phyloP scores from a whole-genome alignment of 192 early-diverging fungal genomes.

The Backusella sp. region DNA sequence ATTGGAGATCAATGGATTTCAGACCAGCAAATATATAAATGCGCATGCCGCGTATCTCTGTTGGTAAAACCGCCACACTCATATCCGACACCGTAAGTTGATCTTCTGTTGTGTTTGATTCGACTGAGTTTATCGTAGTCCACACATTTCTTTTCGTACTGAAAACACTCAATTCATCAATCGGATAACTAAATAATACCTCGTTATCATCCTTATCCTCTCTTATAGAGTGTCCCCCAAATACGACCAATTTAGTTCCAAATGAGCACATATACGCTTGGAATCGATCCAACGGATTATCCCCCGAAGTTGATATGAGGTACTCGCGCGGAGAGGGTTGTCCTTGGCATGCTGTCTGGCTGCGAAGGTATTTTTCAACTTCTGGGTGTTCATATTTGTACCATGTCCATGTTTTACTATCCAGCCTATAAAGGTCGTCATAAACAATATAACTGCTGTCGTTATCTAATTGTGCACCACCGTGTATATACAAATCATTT shows the following conservation, averaged over 20 bases:
- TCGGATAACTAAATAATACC: slow-evolving; percentile 22
- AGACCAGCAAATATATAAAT: slow-evolving; percentile 10
- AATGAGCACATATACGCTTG: slow-evolving; percentile 23
- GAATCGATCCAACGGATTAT: slow-evolving; percentile 25
- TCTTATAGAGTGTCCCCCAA: slow-evolving; percentile 31
- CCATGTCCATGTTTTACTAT: slow-evolving; percentile 31
- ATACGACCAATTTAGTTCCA: slow-evolving; percentile 29
- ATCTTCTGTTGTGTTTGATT: not conserved
- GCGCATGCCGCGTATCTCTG: not conserved
- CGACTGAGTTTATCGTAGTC: not conserved
- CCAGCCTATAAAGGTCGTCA: slow-evolving; percentile 33
- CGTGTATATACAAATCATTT: slow-evolving; percentile 27
- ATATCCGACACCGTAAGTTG: slow-evolving; percentile 21
- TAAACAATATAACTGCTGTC: slow-evolving; percentile 29
- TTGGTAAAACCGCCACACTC: not conserved
- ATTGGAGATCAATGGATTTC: not conserved
- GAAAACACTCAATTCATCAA: slow-evolving; percentile 24
- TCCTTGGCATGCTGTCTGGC: not conserved
- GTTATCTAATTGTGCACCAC: slow-evolving; percentile 35
- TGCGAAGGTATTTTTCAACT: slow-evolving; percentile 19
- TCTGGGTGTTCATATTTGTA: slow-evolving; percentile 38
- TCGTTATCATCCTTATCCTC: slow-evolving; percentile 31
- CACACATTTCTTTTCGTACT: slow-evolving; percentile 17
- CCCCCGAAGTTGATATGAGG: slow-evolving; percentile 22
- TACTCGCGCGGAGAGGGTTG: not conserved